Conservation (phyloP, 495 filamentous ascomycete species). For the Amorphotheca resinae region DNA sequence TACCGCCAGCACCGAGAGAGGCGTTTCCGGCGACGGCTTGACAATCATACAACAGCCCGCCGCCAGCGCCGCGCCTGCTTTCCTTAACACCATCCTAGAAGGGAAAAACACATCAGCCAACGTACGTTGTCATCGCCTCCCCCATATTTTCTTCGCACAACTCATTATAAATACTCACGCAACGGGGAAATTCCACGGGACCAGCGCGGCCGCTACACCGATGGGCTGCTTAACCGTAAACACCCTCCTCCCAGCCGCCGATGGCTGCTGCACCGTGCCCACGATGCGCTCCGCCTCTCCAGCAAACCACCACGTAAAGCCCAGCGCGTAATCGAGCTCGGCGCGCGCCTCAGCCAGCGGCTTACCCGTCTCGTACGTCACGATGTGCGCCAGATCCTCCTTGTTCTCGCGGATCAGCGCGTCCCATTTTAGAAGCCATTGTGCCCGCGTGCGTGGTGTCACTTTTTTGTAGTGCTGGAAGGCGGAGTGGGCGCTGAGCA, state of each 20-base stretch:
- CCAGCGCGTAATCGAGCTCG: constrained; percentile 47
- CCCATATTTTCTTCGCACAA: not conserved
- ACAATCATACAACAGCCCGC: constrained; percentile 60
- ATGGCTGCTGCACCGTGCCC: constrained; percentile 42
- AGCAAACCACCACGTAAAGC: constrained; percentile 53
- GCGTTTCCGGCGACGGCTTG: constrained; percentile 56
- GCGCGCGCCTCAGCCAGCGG: constrained; percentile 44
- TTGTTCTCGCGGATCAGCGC: constrained; percentile 35
- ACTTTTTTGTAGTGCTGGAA: constrained; percentile 50
- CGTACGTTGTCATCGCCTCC: not conserved
- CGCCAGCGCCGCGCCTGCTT: constrained; percentile 55
- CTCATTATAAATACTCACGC: constrained; percentile 23
- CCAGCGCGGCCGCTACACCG: constrained; percentile 50
- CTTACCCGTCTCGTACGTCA: constrained; percentile 55
- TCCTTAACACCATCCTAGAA: constrained; percentile 52
- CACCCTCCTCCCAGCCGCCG: constrained; percentile 46
- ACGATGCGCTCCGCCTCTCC: constrained; percentile 60
- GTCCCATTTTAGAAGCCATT: constrained; percentile 50
- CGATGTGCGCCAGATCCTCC: constrained; percentile 44
- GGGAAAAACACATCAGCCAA: constrained; percentile 30
- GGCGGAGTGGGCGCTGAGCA: constrained; percentile 43
- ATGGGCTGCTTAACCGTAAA: constrained; percentile 62
- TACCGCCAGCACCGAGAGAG: constrained; percentile 41
- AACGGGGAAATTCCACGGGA: constrained; percentile 51
- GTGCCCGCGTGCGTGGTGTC: constrained; percentile 47